phyloP scores from a whole-genome alignment of 108 stramenopile genomes.

The Skeletonema costatum region DNA sequence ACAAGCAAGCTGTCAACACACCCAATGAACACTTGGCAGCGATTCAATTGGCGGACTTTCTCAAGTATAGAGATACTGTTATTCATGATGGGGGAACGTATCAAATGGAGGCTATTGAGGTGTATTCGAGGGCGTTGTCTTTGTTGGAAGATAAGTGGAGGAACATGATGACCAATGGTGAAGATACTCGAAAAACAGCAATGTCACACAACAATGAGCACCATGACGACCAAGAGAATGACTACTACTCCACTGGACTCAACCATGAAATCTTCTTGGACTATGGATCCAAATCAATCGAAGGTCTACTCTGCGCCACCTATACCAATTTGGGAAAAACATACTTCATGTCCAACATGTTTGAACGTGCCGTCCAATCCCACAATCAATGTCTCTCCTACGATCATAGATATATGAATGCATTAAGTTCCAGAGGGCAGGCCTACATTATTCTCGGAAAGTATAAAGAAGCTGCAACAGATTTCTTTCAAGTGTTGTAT shows the following conservation, averaged over 20 bases:
- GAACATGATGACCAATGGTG: constrained; percentile 22
- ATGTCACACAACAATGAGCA: constrained; percentile 1
- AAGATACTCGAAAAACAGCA: constrained; percentile 19
- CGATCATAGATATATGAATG: constrained; percentile 67
- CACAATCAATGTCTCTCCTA: constrained; percentile 60
- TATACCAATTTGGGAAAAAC: constrained; percentile 62
- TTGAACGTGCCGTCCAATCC: constrained; percentile 66
- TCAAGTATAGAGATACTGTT: constrained; percentile 60
- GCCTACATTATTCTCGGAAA: constrained; percentile 69
- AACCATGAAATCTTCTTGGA: constrained; percentile 62
- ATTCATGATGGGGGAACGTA: constrained; percentile 81
- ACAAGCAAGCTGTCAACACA: constrained; percentile 17
- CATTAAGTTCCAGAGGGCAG: constrained; percentile 63
- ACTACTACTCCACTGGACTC: constrained; percentile 15
- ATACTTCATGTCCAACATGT: constrained; percentile 88
- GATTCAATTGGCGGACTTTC: constrained; percentile 62
- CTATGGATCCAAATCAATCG: constrained; percentile 56
- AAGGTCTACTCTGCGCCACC: constrained; percentile 64
- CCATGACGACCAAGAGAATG: constrained; percentile 18
- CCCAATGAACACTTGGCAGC: constrained; percentile 23
- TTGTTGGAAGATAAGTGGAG: constrained; percentile 29
- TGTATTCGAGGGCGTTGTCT: constrained; percentile 52
- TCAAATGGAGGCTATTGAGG: constrained; percentile 67
- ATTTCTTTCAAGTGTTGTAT: constrained; percentile 60
- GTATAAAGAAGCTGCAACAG: constrained; percentile 64